A percentile compares a stretch with the other conserved stretches of the same genome.
Conservation (phyloP, 768 basidiomycete species). For the Naganishia onofrii region DNA sequence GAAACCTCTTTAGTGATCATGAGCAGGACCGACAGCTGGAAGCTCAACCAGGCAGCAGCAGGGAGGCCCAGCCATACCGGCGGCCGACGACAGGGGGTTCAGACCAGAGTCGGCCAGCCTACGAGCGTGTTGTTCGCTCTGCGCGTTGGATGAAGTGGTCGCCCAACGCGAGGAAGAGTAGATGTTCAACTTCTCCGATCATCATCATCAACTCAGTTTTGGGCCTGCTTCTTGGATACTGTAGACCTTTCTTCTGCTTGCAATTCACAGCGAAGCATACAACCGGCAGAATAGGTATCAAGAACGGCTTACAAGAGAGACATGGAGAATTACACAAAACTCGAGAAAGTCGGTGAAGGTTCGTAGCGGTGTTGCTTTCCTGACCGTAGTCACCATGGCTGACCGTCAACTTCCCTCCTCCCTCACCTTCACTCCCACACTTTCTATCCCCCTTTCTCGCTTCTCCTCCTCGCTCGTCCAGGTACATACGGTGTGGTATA, state of each 20-base stretch:
- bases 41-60: neutral
- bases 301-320: no score
- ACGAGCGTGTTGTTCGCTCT: no score
- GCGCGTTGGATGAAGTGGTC: no score
- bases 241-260: no score
- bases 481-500: slow-evolving; percentile 99
- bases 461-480: slow-evolving; percentile 46
- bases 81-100: neutral
- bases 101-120: neutral
- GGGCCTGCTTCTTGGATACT: no score
- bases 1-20: neutral
- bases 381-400: no score
- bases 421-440: no score
- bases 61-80: neutral
- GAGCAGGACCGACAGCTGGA: neutral
- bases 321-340: slow-evolving; percentile 79
- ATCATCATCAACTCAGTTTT: neutral
- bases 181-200: slow-evolving; percentile 7
- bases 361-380: slow-evolving; percentile 53
- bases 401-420: neutral
- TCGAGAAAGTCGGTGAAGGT: slow-evolving; percentile 91
- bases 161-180: neutral
- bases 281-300: neutral
- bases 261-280: no score
- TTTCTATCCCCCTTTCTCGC: no score